Evolutionary conservation across 1,139 yeast species (phyloP), one percentile per base, ranked within the genome.

Genomic region (Keqinozyma sinolaborantium): DNA sequence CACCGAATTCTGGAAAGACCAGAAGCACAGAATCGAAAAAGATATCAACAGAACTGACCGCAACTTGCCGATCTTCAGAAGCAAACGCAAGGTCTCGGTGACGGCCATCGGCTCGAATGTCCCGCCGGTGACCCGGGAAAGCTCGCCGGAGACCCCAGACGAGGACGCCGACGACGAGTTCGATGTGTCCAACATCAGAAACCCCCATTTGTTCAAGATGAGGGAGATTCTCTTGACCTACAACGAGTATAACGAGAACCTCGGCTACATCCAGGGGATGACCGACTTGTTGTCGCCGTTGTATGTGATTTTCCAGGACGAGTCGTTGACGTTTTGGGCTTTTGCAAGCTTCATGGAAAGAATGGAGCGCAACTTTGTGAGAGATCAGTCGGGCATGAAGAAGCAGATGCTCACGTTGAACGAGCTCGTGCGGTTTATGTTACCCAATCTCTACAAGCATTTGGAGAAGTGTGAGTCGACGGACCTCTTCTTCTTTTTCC

Each of bases 261-360:
- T 94, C 45, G 98, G 98, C 0, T 92, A 92, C 51, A 96, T 92
- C 14, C 99, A 92, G 60, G 99, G 99, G 2, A 92, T 92, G 99
- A 81, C 95, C 6, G 99, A 92, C 55, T 64, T 92, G 33, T 64
- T 94, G 25, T 83, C 96, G 0, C 97, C 97, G 1, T 58, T 92
- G 4, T 94, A 88, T 52, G 84, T 79, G 26, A 73, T 79, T 5
- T 61, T 86, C 26, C 79, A 79, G 48, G 95, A 90, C 53, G 97
- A 90, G 46, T 67, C 81, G 0, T 51, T 87, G 20, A 70, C 95
- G 3, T 92, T 92, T 54, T 88, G 96, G 95, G 83, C 92, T 12
- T 92, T 92, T 61, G 70, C 78, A 13, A 77, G 80, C 29, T 86
- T 87, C 46, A 92, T 94, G 98, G 88, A 85, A 30, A 68, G 95